A percentile compares a stretch with the other conserved stretches of the same genome.
Conservation (phyloP, 148 eudicot species). For the Limonium bicolor region DNA sequence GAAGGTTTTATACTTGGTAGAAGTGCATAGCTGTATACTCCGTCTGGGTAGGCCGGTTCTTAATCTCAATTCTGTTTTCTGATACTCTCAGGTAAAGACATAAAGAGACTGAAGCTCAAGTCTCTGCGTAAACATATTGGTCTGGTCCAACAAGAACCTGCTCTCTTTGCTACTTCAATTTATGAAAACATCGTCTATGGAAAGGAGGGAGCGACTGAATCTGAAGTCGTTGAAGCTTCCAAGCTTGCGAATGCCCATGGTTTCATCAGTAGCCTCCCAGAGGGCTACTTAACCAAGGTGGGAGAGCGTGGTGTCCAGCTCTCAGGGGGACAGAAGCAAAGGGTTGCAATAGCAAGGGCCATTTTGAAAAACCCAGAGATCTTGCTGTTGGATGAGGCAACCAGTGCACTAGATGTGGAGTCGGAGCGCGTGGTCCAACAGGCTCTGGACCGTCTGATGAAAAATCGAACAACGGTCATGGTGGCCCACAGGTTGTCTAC, state of each 20-base stretch:
- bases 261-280: constrained; percentile 83
- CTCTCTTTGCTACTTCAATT: constrained; percentile 85
- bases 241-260: constrained; percentile 82
- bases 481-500: constrained; percentile 94
- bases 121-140: constrained; percentile 82
- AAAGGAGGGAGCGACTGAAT: constrained; percentile 74
- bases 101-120: constrained; percentile 61
- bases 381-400: constrained; percentile 82
- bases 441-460: constrained; percentile 81
- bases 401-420: constrained; percentile 80
- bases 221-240: constrained; percentile 79
- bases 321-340: constrained; percentile 96
- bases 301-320: constrained; percentile 92
- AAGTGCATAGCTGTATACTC: too few relatives aligned
- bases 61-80: not conserved
- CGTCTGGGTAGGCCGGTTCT: too few relatives aligned
- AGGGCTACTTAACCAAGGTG: constrained; percentile 87
- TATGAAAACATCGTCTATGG: constrained; percentile 90
- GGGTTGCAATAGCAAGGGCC: constrained; percentile 95
- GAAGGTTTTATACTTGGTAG: not conserved
- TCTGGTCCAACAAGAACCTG: constrained; percentile 92
- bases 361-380: constrained; percentile 70
- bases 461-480: constrained; percentile 65
- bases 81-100: constrained; percentile 69
- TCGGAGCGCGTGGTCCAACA: constrained; percentile 82